Percentiles rank a stretch among this genome's conserved stretches.
Conservation (phyloP, 805 yeast species). For the Saccharomycopsis sp. region DNA sequence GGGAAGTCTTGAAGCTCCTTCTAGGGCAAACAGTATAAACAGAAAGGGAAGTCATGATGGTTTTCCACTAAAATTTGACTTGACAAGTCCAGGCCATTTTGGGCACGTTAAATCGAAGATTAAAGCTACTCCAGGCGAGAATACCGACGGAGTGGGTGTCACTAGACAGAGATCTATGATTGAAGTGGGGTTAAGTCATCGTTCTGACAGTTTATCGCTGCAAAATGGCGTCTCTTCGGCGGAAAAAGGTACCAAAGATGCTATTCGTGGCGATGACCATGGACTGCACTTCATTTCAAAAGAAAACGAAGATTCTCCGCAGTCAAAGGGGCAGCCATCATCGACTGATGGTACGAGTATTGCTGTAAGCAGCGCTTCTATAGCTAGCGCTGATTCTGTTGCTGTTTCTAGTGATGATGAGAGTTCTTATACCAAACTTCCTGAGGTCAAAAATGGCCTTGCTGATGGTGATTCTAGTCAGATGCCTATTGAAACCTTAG, state of each 20-base stretch:
- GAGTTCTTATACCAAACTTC: background rate
- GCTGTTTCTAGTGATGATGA: background rate
- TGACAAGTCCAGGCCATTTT: background rate
- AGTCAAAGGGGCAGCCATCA: background rate
- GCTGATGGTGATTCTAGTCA: background rate
- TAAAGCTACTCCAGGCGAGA: background rate
- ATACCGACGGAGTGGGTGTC: background rate
- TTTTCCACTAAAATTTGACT: background rate
- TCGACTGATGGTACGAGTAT: background rate
- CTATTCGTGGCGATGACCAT: background rate
- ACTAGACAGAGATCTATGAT: conserved; percentile 1
- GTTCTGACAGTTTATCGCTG: background rate
- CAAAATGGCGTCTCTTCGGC: background rate
- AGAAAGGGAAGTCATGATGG: background rate
- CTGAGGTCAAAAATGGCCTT: background rate
- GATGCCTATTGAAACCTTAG: background rate
- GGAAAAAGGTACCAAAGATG: background rate
- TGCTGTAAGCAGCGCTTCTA: background rate
- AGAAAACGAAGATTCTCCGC: background rate
- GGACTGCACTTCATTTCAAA: background rate
- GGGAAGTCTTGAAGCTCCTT: too few species aligned
- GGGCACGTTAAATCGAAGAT: background rate
- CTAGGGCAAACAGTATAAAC: background rate
- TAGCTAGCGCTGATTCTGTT: background rate
- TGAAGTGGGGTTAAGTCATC: background rate